Percentiles rank a stretch among this genome's conserved stretches.
These are phyloP conservation scores for Trichoderma sp. DNA, from an alignment of 2,329 filamentous ascomycete species.

Conservation along the genomic window DNA sequence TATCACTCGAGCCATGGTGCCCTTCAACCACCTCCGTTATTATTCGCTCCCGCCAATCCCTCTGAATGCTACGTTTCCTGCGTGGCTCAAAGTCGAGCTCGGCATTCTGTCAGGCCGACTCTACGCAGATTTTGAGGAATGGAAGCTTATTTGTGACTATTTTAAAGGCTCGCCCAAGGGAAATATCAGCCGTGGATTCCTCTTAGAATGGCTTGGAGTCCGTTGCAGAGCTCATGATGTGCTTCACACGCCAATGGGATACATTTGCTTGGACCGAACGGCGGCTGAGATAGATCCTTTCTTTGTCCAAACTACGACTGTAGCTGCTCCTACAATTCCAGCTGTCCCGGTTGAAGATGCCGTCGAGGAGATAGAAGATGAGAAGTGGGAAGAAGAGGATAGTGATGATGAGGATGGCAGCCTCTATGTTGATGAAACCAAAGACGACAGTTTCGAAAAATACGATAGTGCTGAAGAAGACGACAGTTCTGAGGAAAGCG, in stretches of 20 bases:
- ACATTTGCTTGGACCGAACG: conserved; percentile 50
- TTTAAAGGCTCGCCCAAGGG: neutral
- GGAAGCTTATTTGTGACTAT: conserved; percentile 32
- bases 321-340: neutral
- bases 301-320: conserved; percentile 37
- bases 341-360: neutral
- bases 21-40: conserved; percentile 57
- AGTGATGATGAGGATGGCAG: neutral
- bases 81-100: conserved; percentile 58
- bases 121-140: conserved; percentile 57
- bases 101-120: conserved; percentile 62
- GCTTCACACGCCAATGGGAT: conserved; percentile 59
- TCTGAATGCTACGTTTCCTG: conserved; percentile 42
- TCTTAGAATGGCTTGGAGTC: conserved; percentile 58
- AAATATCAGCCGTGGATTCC: conserved; percentile 36
- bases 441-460: no score
- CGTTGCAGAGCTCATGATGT: conserved; percentile 58
- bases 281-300: conserved; percentile 51
- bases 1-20: conserved; percentile 59
- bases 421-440: neutral
- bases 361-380: neutral
- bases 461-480: neutral
- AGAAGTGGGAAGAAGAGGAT: neutral
- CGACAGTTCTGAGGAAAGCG: neutral
- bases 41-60: conserved; percentile 53